Evolutionary conservation across 73 alveolate genomes (phyloP), one percentile per base, ranked within the genome.

Genomic region (Breviolum minutum): DNA sequence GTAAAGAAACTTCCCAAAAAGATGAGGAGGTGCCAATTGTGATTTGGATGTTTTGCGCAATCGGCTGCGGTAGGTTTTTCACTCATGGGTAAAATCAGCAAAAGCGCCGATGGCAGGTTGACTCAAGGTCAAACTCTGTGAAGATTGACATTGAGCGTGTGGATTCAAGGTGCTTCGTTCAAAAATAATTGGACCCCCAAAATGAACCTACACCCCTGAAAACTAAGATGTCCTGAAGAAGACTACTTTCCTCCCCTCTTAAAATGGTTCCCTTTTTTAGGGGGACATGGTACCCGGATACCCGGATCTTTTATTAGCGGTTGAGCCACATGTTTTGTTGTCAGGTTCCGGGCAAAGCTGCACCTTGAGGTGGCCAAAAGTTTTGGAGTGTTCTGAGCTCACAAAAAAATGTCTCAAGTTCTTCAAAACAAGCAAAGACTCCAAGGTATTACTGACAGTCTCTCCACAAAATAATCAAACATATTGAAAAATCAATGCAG

Each of bases 301-400:
- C 2, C 16, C 87, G 22, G 13, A 26, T 63, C 24, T n/a, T 77
- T 17, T 29, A 0, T 10, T 30, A 0, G 24, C 11, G 7, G 0
- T 77, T 32, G 24, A 8, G 63, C 87, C 62, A 27, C 27, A 14
- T 5, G 32, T 5, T 32, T 30, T 17, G 40, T 63, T n/a, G 12
- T 5, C 30, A 92, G 98, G 98, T 92, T 92, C 61, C 89, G 98
- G 4, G 98, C 98, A 19, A 92, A 92, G 81, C 90, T 92, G 80
- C 98, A 92, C 91, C 90, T 92, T 17, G 98, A 92, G 90, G 98
- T 92, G 61, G 98, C 98, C 73, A 92, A 92, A 69, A 74, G 91
- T 81, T 92, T 92, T 27, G 97, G 90, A 14, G 97, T 91, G 97
- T n/a, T 24, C 24, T 17, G 66, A 30, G 48, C 97, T 60, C 32